phyloP scores from a whole-genome alignment of 495 filamentous ascomycete species.

The Zalerion maritima region DNA sequence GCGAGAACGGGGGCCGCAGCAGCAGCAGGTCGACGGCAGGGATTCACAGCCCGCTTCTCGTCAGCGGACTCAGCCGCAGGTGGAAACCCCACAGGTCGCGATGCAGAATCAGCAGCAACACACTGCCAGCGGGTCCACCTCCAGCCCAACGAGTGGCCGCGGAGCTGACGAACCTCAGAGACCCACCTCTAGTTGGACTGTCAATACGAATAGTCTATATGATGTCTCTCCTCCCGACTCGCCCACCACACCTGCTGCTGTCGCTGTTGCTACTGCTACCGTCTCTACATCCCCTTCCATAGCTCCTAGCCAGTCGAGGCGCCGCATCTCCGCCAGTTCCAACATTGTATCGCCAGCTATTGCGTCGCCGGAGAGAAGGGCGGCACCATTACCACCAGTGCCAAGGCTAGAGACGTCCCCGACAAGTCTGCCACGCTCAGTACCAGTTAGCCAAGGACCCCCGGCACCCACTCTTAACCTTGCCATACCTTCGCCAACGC shows the following conservation, averaged over 20 bases:
- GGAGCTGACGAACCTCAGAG: conserved; percentile 7
- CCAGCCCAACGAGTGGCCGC: conserved; percentile 8
- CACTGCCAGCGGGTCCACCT: conserved; percentile 9
- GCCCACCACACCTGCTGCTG: conserved; percentile 14
- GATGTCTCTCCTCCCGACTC: conserved; percentile 41
- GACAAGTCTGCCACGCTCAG: too few species aligned
- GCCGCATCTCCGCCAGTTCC: conserved; percentile 5
- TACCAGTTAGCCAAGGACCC: too few species aligned
- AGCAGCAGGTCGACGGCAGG: too few species aligned
- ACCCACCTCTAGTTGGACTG: conserved; percentile 10
- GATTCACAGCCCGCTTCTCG: too few species aligned
- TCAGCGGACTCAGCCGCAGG: conserved; percentile 1
- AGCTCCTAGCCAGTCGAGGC: conserved; percentile 9
- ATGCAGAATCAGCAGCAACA: conserved; percentile 3
- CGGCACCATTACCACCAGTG: conserved; percentile 3
- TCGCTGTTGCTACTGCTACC: conserved; percentile 2
- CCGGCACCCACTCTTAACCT: conserved; percentile 10
- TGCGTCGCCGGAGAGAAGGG: background rate
- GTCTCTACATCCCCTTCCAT: conserved; percentile 14
- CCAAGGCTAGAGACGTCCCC: conserved; percentile 5
- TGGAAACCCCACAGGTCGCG: conserved; percentile 7
- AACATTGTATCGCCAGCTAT: background rate
- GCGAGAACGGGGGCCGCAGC: conserved; percentile 5
- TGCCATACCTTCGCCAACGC: conserved; percentile 14
- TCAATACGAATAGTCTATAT: conserved; percentile 21